phyloP scores from a whole-genome alignment of 1,284 basidiomycete species.

The Microbotryomycetes sp. region DNA sequence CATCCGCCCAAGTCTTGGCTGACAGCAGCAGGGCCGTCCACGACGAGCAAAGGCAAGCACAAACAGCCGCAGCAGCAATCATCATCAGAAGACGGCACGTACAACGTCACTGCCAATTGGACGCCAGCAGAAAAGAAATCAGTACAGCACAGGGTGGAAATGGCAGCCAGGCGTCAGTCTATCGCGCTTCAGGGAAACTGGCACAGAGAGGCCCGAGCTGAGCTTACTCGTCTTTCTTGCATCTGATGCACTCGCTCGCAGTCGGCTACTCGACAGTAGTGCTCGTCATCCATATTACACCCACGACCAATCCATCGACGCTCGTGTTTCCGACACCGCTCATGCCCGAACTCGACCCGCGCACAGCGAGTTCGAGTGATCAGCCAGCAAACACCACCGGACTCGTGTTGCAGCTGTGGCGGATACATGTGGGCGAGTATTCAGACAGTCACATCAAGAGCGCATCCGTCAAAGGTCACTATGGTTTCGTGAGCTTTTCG shows the following conservation, averaged over 20 bases:
- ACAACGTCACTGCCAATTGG: slow-evolving; percentile 23
- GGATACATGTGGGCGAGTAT: slow-evolving; percentile 19
- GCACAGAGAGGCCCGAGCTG: not conserved
- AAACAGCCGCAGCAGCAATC: not conserved
- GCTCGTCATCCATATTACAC: slow-evolving; percentile 18
- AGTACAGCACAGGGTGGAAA: slow-evolving; percentile 14
- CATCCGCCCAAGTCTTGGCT: slow-evolving; percentile 15
- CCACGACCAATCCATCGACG: slow-evolving; percentile 19
- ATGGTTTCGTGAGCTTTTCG: slow-evolving; percentile 20
- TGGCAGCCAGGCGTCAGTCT: slow-evolving; percentile 20
- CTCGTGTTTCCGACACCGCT: slow-evolving; percentile 29
- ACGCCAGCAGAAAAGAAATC: slow-evolving; percentile 10
- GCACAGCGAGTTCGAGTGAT: slow-evolving; percentile 6
- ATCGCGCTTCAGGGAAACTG: not conserved
- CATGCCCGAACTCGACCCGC: slow-evolving; percentile 27
- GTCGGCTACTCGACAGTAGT: slow-evolving; percentile 33
- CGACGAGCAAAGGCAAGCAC: slow-evolving; percentile 11
- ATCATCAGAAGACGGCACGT: not conserved
- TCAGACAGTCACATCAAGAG: slow-evolving; percentile 26
- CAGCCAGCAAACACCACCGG: slow-evolving; percentile 6
- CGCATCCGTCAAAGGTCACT: slow-evolving; percentile 18
- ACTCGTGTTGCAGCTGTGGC: slow-evolving; percentile 28
- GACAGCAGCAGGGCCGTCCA: not conserved
- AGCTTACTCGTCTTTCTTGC: not conserved
- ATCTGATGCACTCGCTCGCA: not conserved